These are phyloP conservation scores for Phanerodontia chrysosporium DNA, from an alignment of 768 basidiomycete genomes.

Conservation along the genomic window DNA sequence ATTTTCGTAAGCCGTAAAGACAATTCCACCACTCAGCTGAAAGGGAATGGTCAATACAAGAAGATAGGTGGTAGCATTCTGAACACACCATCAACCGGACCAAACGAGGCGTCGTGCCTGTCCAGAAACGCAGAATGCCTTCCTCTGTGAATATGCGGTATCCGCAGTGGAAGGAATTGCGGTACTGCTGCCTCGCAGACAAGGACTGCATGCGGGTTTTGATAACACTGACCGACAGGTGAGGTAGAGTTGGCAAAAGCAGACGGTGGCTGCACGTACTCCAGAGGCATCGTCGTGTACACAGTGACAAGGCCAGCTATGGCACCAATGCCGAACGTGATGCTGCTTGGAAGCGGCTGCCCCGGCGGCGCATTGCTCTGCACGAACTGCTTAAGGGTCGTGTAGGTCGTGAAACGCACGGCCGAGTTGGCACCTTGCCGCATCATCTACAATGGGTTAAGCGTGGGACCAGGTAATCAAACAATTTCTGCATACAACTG, in stretches of 20 bases:
- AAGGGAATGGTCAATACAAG: neutral
- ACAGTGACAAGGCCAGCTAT: constrained; percentile 94
- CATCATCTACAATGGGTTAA: constrained; percentile 95
- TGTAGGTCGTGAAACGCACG: constrained; percentile 92
- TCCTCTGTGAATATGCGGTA: constrained; percentile 94
- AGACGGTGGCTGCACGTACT: constrained; percentile 38
- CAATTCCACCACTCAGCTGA: constrained; percentile 88
- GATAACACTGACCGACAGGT: constrained; percentile 61
- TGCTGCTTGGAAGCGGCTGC: constrained; percentile 75
- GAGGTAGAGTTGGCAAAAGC: neutral
- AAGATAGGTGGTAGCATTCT: neutral
- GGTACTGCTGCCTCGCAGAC: constrained; percentile 75
- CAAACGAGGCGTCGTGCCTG: constrained; percentile 89
- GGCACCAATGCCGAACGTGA: constrained; percentile 93
- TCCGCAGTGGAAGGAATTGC: constrained; percentile 93
- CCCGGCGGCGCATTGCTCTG: constrained; percentile 82
- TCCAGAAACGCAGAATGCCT: constrained; percentile 91
- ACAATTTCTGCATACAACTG: constrained; percentile 61
- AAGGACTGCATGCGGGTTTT: constrained; percentile 99
- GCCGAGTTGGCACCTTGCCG: constrained; percentile 98
- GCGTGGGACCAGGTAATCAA: too few species aligned
- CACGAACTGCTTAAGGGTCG: constrained; percentile 89
- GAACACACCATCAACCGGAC: constrained; percentile 67
- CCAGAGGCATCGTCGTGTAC: constrained; percentile 83
- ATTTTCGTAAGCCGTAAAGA: constrained; percentile 89